These are phyloP conservation scores for Candida sanyaensis DNA, from an alignment of 1,139 yeast species.

Conservation along the genomic window DNA sequence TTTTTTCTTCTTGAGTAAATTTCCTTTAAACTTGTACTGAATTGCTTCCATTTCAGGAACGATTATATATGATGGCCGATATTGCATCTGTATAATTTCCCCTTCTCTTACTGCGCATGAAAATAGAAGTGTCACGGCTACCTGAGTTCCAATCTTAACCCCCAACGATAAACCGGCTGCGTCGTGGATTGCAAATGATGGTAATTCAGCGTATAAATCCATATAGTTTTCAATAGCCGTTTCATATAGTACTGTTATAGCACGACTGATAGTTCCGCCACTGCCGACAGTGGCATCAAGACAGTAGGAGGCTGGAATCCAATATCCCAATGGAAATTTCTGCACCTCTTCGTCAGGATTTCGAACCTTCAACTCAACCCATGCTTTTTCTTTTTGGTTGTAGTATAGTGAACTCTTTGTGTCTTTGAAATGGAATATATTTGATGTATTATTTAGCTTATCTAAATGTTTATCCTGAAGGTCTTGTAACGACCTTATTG, in stretches of 20 bases:
- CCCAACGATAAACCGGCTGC: constrained; percentile 13
- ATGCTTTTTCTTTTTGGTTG: constrained; percentile 5
- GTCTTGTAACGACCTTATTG: constrained; percentile 11
- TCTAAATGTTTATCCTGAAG: constrained; percentile 10
- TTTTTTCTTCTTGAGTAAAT: constrained; percentile 7
- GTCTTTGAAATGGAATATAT: constrained; percentile 13
- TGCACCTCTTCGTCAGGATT: background rate
- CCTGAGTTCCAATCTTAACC: constrained; percentile 12
- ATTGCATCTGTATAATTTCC: constrained; percentile 14
- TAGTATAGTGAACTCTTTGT: constrained; percentile 13
- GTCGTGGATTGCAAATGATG: constrained; percentile 6
- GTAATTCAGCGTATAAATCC: constrained; percentile 10
- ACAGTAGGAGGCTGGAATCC: constrained; percentile 17
- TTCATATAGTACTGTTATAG: constrained; percentile 9
- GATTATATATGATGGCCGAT: constrained; percentile 11
- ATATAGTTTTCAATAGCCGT: constrained; percentile 11
- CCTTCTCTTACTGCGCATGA: constrained; percentile 10
- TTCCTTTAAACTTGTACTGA: constrained; percentile 10
- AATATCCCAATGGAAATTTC: constrained; percentile 5
- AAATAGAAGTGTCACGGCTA: constrained; percentile 9
- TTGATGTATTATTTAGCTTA: constrained; percentile 7
- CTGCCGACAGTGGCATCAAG: constrained; percentile 14
- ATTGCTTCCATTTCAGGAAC: constrained; percentile 11
- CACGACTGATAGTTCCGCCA: constrained; percentile 13
- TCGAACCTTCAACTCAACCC: constrained; percentile 9